Evolutionary conservation across 345 rosid genomes (phyloP).

Genomic region (Arabidopsis thaliana): DNA sequence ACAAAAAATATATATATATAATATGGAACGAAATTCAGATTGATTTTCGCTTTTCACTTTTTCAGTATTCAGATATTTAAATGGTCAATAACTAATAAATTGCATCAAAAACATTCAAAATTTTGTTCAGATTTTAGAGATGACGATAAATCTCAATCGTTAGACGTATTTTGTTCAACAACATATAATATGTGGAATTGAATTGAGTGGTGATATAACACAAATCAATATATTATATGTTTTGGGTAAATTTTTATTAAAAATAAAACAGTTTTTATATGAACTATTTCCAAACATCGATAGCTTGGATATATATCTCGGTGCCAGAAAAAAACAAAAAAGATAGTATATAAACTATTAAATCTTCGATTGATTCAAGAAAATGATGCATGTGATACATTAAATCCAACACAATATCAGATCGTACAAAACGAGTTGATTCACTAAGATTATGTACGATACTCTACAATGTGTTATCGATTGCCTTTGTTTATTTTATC

Average conservation of each 20-base stretch:
- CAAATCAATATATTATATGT: not conserved
- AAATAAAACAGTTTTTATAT: not conserved
- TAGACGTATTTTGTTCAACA: too few relatives aligned
- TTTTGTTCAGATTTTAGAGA: too few relatives aligned
- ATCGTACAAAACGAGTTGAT: slow-evolving; percentile 40
- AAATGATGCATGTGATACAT: slow-evolving; percentile 26
- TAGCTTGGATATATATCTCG: not conserved
- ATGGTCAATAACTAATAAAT: not conserved
- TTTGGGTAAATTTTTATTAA: not conserved
- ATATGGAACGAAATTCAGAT: not conserved
- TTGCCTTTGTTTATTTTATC: slow-evolving; percentile 1
- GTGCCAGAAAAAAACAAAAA: not conserved
- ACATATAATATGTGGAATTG: too few relatives aligned
- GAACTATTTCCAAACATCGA: not conserved
- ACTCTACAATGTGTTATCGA: slow-evolving; percentile 11
- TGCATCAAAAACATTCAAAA: not conserved
- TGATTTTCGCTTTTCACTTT: not conserved
- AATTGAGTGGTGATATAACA: too few relatives aligned
- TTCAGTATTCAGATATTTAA: not conserved
- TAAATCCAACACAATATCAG: slow-evolving; percentile 30
- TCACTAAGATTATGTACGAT: slow-evolving; percentile 38
- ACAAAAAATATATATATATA: too few relatives aligned
- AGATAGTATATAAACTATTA: not conserved
- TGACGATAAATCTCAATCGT: too few relatives aligned
- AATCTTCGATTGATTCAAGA: slow-evolving; percentile 2